phyloP scores from a whole-genome alignment of 2,329 filamentous ascomycete species.

The Thelonectria rubi region DNA sequence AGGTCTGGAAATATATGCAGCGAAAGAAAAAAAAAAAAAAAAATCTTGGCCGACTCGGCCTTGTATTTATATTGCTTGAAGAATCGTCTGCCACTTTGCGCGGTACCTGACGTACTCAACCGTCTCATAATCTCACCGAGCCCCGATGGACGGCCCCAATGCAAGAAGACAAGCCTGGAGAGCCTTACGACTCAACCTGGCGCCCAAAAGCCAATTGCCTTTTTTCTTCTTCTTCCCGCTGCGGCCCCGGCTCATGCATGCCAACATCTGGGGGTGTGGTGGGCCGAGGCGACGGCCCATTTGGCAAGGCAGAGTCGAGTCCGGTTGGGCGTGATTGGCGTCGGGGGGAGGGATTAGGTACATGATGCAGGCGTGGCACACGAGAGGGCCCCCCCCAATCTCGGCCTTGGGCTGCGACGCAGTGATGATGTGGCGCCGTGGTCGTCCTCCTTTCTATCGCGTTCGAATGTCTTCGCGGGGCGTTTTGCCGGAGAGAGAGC shows the following conservation, averaged over 20 bases:
- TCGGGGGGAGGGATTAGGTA: background rate
- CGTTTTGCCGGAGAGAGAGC: background rate
- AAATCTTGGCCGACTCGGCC: background rate
- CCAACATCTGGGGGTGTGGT: background rate
- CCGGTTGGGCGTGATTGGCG: conserved; percentile 28
- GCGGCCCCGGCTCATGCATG: background rate
- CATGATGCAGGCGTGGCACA: conserved; percentile 2
- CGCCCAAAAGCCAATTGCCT: too few species aligned
- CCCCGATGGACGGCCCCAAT: background rate
- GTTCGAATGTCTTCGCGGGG: conserved; percentile 10
- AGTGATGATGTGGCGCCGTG: conserved; percentile 17
- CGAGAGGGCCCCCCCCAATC: conserved; percentile 10
- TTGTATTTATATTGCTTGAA: background rate
- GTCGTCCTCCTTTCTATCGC: conserved; percentile 16
- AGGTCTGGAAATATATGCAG: too few species aligned
- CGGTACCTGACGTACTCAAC: too few species aligned
- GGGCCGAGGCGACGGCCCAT: background rate
- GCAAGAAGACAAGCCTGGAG: background rate
- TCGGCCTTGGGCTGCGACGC: conserved; percentile 1
- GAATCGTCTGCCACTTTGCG: background rate
- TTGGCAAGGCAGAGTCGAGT: background rate
- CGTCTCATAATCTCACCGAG: background rate
- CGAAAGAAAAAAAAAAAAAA: too few species aligned
- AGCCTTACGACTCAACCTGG: background rate
- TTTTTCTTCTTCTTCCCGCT: too few species aligned